Conservation (phyloP, 129 eudicot genomes). For the Cynara cardunculus region DNA sequence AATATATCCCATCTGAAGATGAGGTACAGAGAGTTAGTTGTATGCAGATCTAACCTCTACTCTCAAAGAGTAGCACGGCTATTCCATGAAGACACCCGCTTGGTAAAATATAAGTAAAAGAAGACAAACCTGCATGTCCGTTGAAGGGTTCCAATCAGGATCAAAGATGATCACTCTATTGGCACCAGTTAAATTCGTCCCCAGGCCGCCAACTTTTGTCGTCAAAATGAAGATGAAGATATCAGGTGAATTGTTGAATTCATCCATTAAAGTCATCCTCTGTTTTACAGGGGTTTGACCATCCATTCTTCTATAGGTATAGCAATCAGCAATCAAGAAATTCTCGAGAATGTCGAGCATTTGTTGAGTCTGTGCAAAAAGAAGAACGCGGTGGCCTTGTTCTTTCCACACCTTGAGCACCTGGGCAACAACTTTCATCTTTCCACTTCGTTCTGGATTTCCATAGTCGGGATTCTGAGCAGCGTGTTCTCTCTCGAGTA, state of each 20-base stretch:
- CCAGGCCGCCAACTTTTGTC: slow-evolving; percentile 96
- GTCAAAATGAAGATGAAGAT: slow-evolving; percentile 85
- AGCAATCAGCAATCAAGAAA: slow-evolving; percentile 47
- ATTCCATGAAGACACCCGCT: not conserved
- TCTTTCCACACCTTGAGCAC: slow-evolving; percentile 90
- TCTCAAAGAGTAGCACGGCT: not conserved
- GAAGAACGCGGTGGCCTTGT: slow-evolving; percentile 93
- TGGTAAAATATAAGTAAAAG: not conserved
- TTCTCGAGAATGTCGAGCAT: slow-evolving; percentile 93
- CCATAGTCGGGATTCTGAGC: slow-evolving; percentile 77
- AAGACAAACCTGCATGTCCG: slow-evolving; percentile 82
- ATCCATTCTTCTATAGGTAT: slow-evolving; percentile 88
- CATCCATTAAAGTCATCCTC: slow-evolving; percentile 83
- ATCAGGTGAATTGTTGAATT: slow-evolving; percentile 70
- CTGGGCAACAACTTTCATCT: slow-evolving; percentile 80
- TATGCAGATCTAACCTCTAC: not conserved
- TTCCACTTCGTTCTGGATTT: slow-evolving; percentile 86
- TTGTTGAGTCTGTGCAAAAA: slow-evolving; percentile 92
- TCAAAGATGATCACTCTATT: slow-evolving; percentile 92
- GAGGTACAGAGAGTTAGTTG: not conserved
- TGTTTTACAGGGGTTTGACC: slow-evolving; percentile 87
- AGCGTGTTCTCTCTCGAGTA: slow-evolving; percentile 91
- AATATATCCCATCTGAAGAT: not conserved
- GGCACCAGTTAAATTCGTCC: slow-evolving; percentile 94
- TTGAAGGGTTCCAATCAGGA: slow-evolving; percentile 99